Evolutionary conservation across 257 asterid species (phyloP), one percentile per base, ranked within the genome.

Genomic region (Lycium barbarum): DNA sequence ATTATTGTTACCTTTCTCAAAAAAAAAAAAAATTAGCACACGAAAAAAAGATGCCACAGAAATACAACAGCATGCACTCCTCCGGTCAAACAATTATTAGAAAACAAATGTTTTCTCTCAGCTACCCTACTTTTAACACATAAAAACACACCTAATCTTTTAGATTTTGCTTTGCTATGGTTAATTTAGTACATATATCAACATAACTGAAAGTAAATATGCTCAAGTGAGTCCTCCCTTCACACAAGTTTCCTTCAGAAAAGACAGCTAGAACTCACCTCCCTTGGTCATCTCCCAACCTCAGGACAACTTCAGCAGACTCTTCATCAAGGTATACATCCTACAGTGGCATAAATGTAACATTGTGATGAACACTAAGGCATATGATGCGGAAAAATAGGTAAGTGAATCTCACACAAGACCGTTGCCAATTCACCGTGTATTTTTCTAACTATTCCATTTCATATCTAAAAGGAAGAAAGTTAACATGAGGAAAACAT

Each of bases 301-400:
- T 89, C 85, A 97, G 90, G 83, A 97, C 99, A 40, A 97, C 98
- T 90, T 97, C 99, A 61, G 98, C 99, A 80, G 97, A 91, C 86
- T 96, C 98, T 54, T 96, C 98, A 22, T 96, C 99, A 80, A 96
- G 95, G 95, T 95, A 95, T 53, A 92, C 98, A 90, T 95, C 99
- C 99, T 96, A 78, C 82, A 78, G 45, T 14, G 3, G 45, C 82
- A 78, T 78, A 47, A 78, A 78, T 33, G 33, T 53, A 78, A 17
- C 49, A 33, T 33, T 54, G 63, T 78, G 49, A 26, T 78, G 33
- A 78, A 78, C 33, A 78, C 47, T 2, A 26, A 7, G 9, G 49
- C 82, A 78, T 26, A 14, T 53, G 22, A 53, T 53, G 15, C 38
- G 3, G 11, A 53, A 26, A 51, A 26, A 51, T 54, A 78, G 63